Base-by-base conservation (phyloP, 176 grass and related monocot species). In the Aegilops umbellulata region DNA sequence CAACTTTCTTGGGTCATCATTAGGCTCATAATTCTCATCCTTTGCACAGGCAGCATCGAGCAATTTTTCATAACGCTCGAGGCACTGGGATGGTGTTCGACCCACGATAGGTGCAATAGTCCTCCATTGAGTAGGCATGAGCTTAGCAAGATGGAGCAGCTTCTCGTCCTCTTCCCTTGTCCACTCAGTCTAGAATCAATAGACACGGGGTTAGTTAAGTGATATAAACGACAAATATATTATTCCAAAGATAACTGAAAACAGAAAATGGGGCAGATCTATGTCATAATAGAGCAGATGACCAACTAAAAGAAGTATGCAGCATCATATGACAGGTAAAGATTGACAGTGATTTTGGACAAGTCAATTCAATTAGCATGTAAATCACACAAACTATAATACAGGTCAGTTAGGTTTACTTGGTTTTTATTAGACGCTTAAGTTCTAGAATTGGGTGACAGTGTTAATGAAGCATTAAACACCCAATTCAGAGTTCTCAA, bases 151-250 rank as follows among this genome's bases (percentile, higher is more conserved):
- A 91, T 97, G 93, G 23, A 97, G 91, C 67, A 97, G 80, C 42
- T 97, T 97, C 74, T 97, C 95, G 86, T 97, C 95, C 77, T 97
- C 95, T 91, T 97, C 95, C 82, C 95, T 90, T 57, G 95, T 97
- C 95, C 95, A 97, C 88, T 97, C 95, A 79, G 95, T 97, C 95
- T 97, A 86, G 20, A 84, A 73, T 42, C 60, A 76, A 88, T 17
- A 83, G 23, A 90, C 10, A 81, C 64, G 25, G 83, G 83, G 72
- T 86, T 38, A 85, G 62, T 60, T 61, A 11, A 76, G 27, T 17
- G 44, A 75, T 76, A 34, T 14, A 35, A 36, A 83, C 11, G 6
- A 83, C 10, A 58, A 76, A 74, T 41, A 71, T 53, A 58, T 42
- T 61, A 38, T 78, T 16, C 31, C 23, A 36, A 79, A 74, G 15